Evolutionary conservation across 352 stramenopile genomes (phyloP), one percentile per base, ranked within the genome.

Genomic region (Globisporangium sylvaticum): DNA sequence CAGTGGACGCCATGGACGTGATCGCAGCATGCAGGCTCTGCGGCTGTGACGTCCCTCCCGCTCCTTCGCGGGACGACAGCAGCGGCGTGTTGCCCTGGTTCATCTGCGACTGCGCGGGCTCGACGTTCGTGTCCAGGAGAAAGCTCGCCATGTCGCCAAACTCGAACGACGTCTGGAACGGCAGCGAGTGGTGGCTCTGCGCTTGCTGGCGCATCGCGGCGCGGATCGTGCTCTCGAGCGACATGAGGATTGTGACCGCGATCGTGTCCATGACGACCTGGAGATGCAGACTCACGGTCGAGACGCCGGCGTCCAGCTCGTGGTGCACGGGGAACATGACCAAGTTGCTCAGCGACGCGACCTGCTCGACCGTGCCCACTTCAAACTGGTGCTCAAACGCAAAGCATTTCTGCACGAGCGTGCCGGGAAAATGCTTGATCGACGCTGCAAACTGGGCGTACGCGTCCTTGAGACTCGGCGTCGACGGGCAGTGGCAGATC

Each of bases 241-340:
- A 87, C 79, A 94, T 87, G 54, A 96, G 74, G 29, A 94, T 82
- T 18, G 84, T 94, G 58, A 96, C 88, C 4, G 87, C 80, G 42
- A 96, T 64, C 18, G 83, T 92, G 53, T 95, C 85, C 56, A 96
- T 76, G 42, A 94, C 85, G 59, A 94, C 86, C 44, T 89, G 75
- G 56, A 96, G 68, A 58, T 96, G 86, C 10, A 93, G 77, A 71
- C 72, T 91, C 58, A 94, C 85, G 2, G 87, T 96, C 14, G 88
- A 95, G 59, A 79, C 69, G 27, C 81, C 84, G 2, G 74, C 83
- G 59, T 74, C 75, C 29, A 96, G 74, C 9, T 86, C 80, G 58
- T 94, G 87, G 58, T 89, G 78, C 25, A 84, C 78, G 14, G 87
- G 88, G 71, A 96, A 94, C 79, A 96, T 90, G 37, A 95, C 83